A percentile compares a stretch with the other conserved stretches of the same genome.
Conservation (phyloP, 2,329 filamentous ascomycete species). For the Penicillium occitanis region DNA sequence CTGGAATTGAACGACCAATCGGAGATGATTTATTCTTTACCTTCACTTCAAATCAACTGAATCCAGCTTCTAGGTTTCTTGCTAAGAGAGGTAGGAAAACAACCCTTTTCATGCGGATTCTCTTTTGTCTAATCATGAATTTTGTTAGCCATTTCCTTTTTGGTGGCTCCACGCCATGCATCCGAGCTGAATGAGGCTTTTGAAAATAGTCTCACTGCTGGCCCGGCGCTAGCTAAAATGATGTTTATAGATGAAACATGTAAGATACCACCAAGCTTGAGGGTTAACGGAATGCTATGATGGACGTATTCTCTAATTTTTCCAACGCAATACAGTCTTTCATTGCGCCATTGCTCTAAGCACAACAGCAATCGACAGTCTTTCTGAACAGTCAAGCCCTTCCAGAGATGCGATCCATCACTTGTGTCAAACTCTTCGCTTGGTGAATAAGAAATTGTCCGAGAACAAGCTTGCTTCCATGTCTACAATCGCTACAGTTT, state of each 20-base stretch:
- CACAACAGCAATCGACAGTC: constrained; percentile 1
- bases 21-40: constrained; percentile 14
- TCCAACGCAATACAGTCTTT: constrained; percentile 13
- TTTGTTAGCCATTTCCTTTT: constrained; percentile 13
- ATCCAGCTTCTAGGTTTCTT: constrained; percentile 8
- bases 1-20: constrained; percentile 12
- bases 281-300: not conserved
- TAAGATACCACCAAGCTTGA: not conserved
- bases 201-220: not conserved
- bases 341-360: constrained; percentile 20
- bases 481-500: constrained; percentile 18
- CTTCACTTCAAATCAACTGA: constrained; percentile 7
- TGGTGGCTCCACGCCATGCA: constrained; percentile 16
- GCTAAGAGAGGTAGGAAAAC: constrained; percentile 13
- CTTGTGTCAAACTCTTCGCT: constrained; percentile 16
- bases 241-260: constrained; percentile 21
- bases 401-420: constrained; percentile 12
- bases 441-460: constrained; percentile 21
- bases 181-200: constrained; percentile 15
- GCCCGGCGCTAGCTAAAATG: constrained; percentile 11
- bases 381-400: not conserved
- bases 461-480: not conserved
- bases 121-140: not conserved
- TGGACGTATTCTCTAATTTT: not conserved
- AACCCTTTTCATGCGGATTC: not conserved